These are phyloP conservation scores for Stellera chamaejasme DNA, from an alignment of 345 rosid genomes.

Conservation along the genomic window DNA sequence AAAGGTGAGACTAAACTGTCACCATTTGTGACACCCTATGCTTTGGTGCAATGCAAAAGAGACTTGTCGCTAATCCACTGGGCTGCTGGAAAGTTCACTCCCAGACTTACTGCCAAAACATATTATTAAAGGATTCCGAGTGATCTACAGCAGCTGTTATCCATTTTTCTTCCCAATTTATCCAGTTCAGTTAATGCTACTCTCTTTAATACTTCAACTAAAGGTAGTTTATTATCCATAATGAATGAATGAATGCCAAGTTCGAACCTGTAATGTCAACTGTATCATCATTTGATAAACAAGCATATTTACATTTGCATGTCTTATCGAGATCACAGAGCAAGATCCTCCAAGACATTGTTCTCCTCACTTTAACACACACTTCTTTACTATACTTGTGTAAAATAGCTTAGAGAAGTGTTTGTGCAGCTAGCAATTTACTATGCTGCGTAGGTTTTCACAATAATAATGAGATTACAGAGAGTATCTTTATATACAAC, in stretches of 20 bases:
- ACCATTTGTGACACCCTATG: slow-evolving; percentile 47
- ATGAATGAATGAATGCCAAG: no score
- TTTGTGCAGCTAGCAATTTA: no score
- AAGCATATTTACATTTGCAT: background rate
- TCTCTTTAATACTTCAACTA: slow-evolving; percentile 12
- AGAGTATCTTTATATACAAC: no score
- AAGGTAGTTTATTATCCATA: no score
- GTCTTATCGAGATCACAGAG: background rate
- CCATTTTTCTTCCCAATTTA: slow-evolving; percentile 75
- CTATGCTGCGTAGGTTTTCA: no score
- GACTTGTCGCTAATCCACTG: slow-evolving; percentile 46
- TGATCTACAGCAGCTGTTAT: slow-evolving; percentile 63
- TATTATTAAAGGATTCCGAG: slow-evolving; percentile 59
- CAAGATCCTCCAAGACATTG: background rate
- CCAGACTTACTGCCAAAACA: slow-evolving; percentile 27
- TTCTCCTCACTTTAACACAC: no score
- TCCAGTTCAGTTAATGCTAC: slow-evolving; percentile 16
- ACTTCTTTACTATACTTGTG: no score
- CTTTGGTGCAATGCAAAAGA: slow-evolving; percentile 62
- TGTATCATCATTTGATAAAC: background rate
- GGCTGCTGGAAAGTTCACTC: slow-evolving; percentile 42
- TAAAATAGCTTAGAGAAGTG: no score
- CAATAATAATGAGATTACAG: no score
- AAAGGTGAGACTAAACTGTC: slow-evolving; percentile 45
- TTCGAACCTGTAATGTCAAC: no score